Evolutionary conservation across 805 yeast genomes (phyloP).

Genomic region (Cyberlindnera bimundalis): DNA sequence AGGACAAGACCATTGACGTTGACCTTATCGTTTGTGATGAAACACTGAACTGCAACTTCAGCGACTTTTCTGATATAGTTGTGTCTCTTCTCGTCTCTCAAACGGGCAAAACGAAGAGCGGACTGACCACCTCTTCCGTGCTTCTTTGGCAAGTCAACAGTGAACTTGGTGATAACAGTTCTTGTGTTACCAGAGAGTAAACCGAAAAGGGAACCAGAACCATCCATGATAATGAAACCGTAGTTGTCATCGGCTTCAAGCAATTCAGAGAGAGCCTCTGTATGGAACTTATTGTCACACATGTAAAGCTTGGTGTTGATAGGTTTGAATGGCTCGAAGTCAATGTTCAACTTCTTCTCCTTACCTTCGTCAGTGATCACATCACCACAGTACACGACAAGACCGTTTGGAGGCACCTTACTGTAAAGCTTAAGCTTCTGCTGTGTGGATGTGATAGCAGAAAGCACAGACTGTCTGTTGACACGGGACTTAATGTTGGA

Average conservation of each 20-base stretch:
- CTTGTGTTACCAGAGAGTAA: slow-evolving; percentile 94
- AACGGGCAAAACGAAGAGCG: slow-evolving; percentile 97
- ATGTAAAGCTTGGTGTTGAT: slow-evolving; percentile 93
- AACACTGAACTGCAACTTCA: slow-evolving; percentile 96
- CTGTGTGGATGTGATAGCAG: slow-evolving; percentile 98
- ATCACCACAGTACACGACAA: slow-evolving; percentile 98
- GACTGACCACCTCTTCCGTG: slow-evolving; percentile 99
- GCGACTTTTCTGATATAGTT: slow-evolving; percentile 98
- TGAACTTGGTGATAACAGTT: slow-evolving; percentile 92
- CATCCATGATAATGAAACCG: slow-evolving; percentile 99
- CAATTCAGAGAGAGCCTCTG: slow-evolving; percentile 92
- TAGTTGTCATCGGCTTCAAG: slow-evolving; percentile 93
- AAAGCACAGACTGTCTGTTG: slow-evolving; percentile 88
- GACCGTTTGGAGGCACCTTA: slow-evolving; percentile 89
- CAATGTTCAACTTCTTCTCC: slow-evolving; percentile 93
- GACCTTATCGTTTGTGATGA: slow-evolving; percentile 91
- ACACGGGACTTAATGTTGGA: slow-evolving; percentile 97
- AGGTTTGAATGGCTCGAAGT: slow-evolving; percentile 98
- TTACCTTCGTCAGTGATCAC: slow-evolving; percentile 96
- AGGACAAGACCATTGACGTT: slow-evolving; percentile 91
- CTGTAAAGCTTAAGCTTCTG: slow-evolving; percentile 90
- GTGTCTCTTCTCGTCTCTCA: slow-evolving; percentile 98
- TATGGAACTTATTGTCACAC: slow-evolving; percentile 98
- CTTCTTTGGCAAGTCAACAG: slow-evolving; percentile 97
- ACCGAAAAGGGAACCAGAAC: slow-evolving; percentile 97